phyloP scores from a whole-genome alignment of 1,139 yeast genomes.

The Saccharomycopsis hybrid region DNA sequence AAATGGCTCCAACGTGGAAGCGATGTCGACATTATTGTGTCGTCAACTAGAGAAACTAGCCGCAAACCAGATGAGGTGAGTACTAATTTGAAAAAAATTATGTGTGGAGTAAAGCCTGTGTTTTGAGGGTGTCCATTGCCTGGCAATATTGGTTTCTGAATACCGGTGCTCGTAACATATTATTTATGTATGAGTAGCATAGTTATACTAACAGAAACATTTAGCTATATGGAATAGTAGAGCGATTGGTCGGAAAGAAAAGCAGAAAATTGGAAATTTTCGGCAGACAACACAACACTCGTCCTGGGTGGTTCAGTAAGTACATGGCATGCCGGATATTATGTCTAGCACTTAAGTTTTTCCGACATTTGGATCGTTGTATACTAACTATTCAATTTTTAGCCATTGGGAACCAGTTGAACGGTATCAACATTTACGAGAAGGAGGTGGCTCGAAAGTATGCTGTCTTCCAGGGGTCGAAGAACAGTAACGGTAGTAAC shows the following conservation, averaged over 20 bases:
- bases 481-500: not conserved
- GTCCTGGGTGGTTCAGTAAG: conserved; percentile 79
- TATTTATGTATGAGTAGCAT: too few species aligned
- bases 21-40: conserved; percentile 73
- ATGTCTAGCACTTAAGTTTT: not conserved
- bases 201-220: conserved; percentile 2
- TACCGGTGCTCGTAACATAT: too few species aligned
- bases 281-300: conserved; percentile 77
- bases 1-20: conserved; percentile 60
- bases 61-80: conserved; percentile 80
- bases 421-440: conserved; percentile 54
- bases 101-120: too few species aligned
- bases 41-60: conserved; percentile 81
- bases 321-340: conserved; percentile 1
- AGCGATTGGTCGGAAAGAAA: conserved; percentile 69
- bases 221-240: conserved; percentile 66
- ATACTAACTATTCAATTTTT: not conserved
- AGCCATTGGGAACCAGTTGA: conserved; percentile 75
- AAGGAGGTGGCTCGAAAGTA: conserved; percentile 37
- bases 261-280: conserved; percentile 80
- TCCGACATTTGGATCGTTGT: too few species aligned
- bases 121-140: too few species aligned
- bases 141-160: too few species aligned
- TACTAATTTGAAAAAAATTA: not conserved
- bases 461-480: not conserved